phyloP scores from a whole-genome alignment of 805 yeast genomes.

The Sugiyamaella americana region DNA sequence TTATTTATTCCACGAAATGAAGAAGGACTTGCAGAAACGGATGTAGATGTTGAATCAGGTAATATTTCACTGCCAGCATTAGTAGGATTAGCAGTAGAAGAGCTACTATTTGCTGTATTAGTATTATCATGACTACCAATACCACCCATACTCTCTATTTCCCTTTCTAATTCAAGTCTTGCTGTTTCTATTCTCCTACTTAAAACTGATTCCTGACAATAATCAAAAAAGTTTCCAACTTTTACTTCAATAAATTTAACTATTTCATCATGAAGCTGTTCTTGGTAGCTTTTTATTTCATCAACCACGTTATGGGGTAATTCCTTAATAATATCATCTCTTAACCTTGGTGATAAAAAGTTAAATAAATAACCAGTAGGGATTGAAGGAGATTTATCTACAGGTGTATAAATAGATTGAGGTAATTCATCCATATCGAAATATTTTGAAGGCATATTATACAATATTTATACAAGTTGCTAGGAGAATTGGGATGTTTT shows the following conservation, averaged over 20 bases:
- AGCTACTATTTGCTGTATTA: background rate
- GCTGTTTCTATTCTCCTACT: background rate
- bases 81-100: background rate
- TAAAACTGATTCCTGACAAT: constrained; percentile 9
- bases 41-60: background rate
- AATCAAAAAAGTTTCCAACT: constrained; percentile 14
- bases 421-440: constrained; percentile 16
- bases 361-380: constrained; percentile 15
- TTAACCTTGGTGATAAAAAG: constrained; percentile 14
- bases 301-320: constrained; percentile 8
- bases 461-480: no score
- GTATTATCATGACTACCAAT: background rate
- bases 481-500: no score
- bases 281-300: constrained; percentile 11
- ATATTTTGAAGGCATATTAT: background rate
- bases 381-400: constrained; percentile 14
- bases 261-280: constrained; percentile 14
- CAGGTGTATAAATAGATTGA: constrained; percentile 15
- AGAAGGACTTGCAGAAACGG: constrained; percentile 2
- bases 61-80: background rate
- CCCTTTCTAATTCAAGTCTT: constrained; percentile 1
- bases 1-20: background rate
- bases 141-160: background rate
- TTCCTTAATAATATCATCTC: constrained; percentile 9
- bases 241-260: constrained; percentile 13